These are phyloP conservation scores for Pythium brassicae DNA, from an alignment of 352 stramenopile genomes.

Conservation along the genomic window DNA sequence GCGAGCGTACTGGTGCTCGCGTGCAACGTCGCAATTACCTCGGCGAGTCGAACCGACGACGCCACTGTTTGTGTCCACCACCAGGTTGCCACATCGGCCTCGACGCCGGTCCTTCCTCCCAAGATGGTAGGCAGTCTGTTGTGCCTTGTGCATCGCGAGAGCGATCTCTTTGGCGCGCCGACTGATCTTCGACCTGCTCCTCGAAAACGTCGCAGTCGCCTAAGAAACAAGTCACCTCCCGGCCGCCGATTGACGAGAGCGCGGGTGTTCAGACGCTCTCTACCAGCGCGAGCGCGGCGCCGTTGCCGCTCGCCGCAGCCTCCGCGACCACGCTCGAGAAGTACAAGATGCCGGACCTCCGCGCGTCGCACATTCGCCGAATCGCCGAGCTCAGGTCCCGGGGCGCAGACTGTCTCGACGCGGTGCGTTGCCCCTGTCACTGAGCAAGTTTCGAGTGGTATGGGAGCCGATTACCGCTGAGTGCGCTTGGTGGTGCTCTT, in stretches of 20 bases:
- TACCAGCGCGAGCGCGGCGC: not conserved
- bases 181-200: not conserved
- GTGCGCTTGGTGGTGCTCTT: not conserved
- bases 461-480: not conserved
- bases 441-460: no score
- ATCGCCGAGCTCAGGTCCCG: slow-evolving; percentile 51
- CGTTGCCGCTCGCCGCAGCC: not conserved
- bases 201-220: slow-evolving; percentile 25
- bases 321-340: slow-evolving; percentile 22
- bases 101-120: slow-evolving; percentile 40
- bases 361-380: slow-evolving; percentile 61
- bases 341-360: slow-evolving; percentile 60
- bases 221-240: slow-evolving; percentile 21
- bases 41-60: not conserved
- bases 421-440: slow-evolving; percentile 18
- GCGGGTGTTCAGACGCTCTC: slow-evolving; percentile 18
- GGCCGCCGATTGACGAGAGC: slow-evolving; percentile 14
- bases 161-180: not conserved
- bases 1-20: not conserved
- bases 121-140: slow-evolving; percentile 39
- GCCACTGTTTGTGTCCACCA: not conserved
- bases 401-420: slow-evolving; percentile 26
- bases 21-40: not conserved
- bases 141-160: not conserved
- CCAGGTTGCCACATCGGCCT: slow-evolving; percentile 22